A percentile compares a stretch with the other conserved stretches of the same genome.
These are phyloP conservation scores for Arthromyces matolae DNA, from an alignment of 768 basidiomycete genomes.

Conservation along the genomic window DNA sequence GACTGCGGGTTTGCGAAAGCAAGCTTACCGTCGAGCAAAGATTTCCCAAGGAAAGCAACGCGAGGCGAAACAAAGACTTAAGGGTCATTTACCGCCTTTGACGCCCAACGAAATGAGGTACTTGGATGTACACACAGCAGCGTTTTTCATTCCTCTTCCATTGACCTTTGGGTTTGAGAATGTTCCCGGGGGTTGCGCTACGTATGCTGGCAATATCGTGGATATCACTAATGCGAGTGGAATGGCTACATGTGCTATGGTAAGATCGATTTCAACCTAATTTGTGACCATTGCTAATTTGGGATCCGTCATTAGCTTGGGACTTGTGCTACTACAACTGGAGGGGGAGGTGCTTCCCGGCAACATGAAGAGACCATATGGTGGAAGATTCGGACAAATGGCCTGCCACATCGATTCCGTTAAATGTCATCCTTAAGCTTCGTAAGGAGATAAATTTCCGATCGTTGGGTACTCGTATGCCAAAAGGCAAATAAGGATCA, in stretches of 20 bases:
- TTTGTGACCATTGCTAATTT: too few relatives aligned
- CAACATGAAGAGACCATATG: too few relatives aligned
- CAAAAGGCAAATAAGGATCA: too few relatives aligned
- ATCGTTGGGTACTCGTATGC: too few relatives aligned
- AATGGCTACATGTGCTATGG: conserved; percentile 24
- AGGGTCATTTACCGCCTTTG: conserved; percentile 12
- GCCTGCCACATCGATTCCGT: too few relatives aligned
- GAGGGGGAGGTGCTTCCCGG: too few relatives aligned
- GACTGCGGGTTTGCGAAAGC: conserved; percentile 17
- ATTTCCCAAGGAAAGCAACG: conserved; percentile 21
- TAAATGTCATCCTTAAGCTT: too few relatives aligned
- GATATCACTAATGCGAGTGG: conserved; percentile 17
- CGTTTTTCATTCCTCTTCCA: conserved; percentile 41
- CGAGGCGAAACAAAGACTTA: conserved; percentile 18
- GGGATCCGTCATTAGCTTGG: too few relatives aligned
- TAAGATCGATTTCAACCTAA: too few relatives aligned
- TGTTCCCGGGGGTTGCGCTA: conserved; percentile 2
- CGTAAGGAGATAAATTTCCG: too few relatives aligned
- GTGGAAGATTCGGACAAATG: too few relatives aligned
- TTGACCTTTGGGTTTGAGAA: conserved; percentile 10
- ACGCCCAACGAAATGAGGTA: conserved; percentile 8
- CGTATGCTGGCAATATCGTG: conserved; percentile 7
- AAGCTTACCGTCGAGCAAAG: conserved; percentile 21
- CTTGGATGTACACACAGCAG: conserved; percentile 21
- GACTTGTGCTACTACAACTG: too few relatives aligned